Evolutionary conservation across 768 basidiomycete genomes (phyloP), one percentile per base, ranked within the genome.

Genomic region (Tulasnella sp.): DNA sequence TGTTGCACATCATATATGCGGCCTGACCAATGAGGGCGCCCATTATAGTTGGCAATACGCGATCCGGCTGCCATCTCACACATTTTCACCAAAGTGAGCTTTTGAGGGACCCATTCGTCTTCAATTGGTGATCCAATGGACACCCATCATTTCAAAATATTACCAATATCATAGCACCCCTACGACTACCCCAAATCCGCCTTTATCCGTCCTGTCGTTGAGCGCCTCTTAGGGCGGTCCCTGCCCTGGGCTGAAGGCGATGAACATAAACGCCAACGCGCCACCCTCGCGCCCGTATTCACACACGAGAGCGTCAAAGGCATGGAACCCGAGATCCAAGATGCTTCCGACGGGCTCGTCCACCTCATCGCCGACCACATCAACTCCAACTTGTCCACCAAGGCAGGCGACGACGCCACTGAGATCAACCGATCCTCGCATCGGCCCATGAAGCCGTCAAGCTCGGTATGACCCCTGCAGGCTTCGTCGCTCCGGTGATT

Each of bases 161-260:
- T n/a, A n/a, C n/a, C n/a, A n/a, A n/a, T 38, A 38, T 38, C 11
- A 22, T 24, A 24, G 15, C 42, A 45, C 30, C 42, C 45, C 17
- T 45, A 31, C 34, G 21, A 12, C 5, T 43, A 51, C 49, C 3
- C 51, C 25, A 52, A 53, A 53, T 55, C 43, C 24, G 27, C 67
- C 1, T 68, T 70, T 1, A 70, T 72, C 59, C 66, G 69, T 1
- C 71, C 73, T 0, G 66, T 68, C 4, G 67, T 73, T 44, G 66
- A 63, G 21, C 70, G 70, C n/a, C 46, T 73, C 3, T 50, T 74
- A 1, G 73, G 73, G 4, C 64, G 63, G 21, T 70, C 71, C 7
- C 52, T 74, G 19, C 69, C 70, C 8, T 75, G 73, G 72, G 71
- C 71, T 2, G 71, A 74, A 63, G 72, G 71, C 15, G 68, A 67